Conservation (phyloP, 768 basidiomycete genomes). For the Hypholoma sublateritium region DNA sequence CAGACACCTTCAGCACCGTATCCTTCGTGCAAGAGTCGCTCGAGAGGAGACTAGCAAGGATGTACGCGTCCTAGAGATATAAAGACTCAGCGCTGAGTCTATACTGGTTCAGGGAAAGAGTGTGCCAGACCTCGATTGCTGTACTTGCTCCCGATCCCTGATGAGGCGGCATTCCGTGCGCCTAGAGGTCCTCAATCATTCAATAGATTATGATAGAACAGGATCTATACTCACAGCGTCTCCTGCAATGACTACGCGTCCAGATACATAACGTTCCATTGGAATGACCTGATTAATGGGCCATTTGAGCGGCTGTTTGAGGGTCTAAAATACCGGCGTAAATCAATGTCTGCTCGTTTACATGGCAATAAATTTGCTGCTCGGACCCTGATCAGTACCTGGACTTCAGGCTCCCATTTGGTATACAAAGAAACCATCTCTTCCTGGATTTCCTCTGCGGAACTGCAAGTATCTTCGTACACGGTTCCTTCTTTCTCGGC, state of each 20-base stretch:
- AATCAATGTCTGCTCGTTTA: background rate
- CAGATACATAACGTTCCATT: background rate
- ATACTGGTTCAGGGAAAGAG: background rate
- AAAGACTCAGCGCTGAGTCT: background rate
- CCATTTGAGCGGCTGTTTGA: constrained; percentile 4
- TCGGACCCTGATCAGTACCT: background rate
- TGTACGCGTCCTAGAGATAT: background rate
- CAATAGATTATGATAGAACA: background rate
- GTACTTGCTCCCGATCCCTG: constrained; percentile 2
- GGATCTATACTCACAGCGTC: constrained; percentile 3
- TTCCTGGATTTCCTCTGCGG: background rate
- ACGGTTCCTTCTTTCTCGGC: background rate
- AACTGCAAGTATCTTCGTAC: background rate
- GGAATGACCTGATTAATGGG: constrained; percentile 1
- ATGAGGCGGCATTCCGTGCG: constrained; percentile 4
- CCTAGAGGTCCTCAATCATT: background rate
- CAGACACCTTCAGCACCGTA: background rate
- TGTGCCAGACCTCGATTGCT: constrained; percentile 1
- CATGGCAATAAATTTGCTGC: background rate
- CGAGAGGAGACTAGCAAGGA: background rate
- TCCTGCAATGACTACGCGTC: background rate
- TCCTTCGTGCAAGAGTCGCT: background rate
- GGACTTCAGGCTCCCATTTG: background rate
- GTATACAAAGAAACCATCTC: background rate
- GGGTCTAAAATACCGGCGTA: background rate